A percentile compares a stretch with the other conserved stretches of the same genome.
phyloP scores from a whole-genome alignment of 1,284 basidiomycete genomes.

The Cryptococcus sp. region DNA sequence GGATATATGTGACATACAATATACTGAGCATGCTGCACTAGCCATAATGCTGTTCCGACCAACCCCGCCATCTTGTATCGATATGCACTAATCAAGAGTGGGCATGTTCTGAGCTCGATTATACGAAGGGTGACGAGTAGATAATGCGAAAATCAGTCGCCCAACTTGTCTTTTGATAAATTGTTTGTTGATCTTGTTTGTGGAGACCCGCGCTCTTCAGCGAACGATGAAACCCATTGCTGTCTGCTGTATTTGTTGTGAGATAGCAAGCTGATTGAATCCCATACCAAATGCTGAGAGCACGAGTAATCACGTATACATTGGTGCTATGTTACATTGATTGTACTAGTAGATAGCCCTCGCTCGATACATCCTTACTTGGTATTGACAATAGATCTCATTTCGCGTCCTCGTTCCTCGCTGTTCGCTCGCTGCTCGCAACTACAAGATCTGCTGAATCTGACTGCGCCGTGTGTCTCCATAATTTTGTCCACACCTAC shows the following conservation, averaged over 20 bases:
- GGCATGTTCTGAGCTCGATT: neutral
- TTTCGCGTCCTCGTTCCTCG: neutral
- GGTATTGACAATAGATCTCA: neutral
- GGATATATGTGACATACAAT: slow-evolving; percentile 2
- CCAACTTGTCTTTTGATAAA: neutral
- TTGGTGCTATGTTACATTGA: no score
- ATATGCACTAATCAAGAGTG: neutral
- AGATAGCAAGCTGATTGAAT: no score
- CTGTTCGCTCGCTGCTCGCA: neutral
- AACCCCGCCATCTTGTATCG: neutral
- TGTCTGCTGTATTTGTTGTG: no score
- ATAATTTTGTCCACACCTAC: neutral
- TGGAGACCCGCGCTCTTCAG: no score
- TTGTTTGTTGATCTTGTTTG: no score
- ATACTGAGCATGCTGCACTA: slow-evolving; percentile 10
- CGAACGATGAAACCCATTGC: no score
- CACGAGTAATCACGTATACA: no score
- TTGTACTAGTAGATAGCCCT: neutral
- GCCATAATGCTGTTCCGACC: neutral
- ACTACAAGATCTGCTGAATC: neutral
- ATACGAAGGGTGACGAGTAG: neutral
- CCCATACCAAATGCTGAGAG: no score
- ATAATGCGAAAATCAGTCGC: neutral
- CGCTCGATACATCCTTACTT: neutral
- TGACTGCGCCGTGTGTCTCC: neutral